Evolutionary conservation across 768 basidiomycete species (phyloP).

Genomic region (Amanita subjunquillea): DNA sequence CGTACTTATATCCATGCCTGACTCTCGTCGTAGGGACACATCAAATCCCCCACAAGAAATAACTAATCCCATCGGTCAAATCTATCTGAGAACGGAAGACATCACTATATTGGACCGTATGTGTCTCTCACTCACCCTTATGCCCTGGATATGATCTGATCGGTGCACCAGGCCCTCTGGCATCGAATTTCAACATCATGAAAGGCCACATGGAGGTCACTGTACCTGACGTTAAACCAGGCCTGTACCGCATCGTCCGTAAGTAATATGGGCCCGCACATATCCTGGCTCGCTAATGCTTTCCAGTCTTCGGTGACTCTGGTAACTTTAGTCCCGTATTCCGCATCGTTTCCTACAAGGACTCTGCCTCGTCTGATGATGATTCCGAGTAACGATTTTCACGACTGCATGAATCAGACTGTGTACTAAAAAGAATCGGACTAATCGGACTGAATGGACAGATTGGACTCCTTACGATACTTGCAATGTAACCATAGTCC

Average conservation of each 20-base stretch:
- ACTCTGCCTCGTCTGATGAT: background rate
- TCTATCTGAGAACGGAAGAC: slow-evolving; percentile 18
- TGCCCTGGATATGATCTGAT: background rate
- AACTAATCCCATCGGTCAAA: slow-evolving; percentile 21
- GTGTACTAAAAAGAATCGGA: background rate
- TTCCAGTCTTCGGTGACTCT: slow-evolving; percentile 30
- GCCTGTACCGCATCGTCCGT: slow-evolving; percentile 13
- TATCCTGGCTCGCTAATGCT: background rate
- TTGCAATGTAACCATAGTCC: background rate
- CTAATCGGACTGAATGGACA: background rate
- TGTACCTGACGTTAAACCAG: slow-evolving; percentile 10
- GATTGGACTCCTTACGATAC: background rate
- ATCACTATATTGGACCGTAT: slow-evolving; percentile 9
- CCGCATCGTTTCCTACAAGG: slow-evolving; percentile 4
- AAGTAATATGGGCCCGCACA: slow-evolving; percentile 4
- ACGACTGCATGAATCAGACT: background rate
- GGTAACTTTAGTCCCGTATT: slow-evolving; percentile 18
- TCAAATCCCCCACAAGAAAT: slow-evolving; percentile 19
- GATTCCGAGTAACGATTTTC: background rate
- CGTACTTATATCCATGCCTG: background rate
- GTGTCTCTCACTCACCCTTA: background rate
- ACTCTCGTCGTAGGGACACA: slow-evolving; percentile 12
- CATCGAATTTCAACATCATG: slow-evolving; percentile 12
- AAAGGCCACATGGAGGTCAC: slow-evolving; percentile 9
- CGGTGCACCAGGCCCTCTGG: slow-evolving; percentile 8